Base-by-base conservation (phyloP, 2,329 filamentous ascomycete species). In the Pseudocercospora musae region DNA sequence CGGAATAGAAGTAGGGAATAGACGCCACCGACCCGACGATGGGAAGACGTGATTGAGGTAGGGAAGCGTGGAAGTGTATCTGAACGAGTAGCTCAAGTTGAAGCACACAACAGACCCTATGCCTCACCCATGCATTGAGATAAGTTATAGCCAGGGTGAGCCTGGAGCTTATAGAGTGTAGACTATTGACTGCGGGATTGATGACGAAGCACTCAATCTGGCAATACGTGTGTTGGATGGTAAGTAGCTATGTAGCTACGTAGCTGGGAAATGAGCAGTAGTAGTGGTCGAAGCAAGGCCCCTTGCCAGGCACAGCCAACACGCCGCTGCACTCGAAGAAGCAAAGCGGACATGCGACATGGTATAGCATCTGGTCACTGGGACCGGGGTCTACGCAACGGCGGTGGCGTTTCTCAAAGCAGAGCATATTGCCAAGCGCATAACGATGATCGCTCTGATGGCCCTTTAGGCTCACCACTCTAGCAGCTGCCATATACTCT, bases 181-280 rank as follows among this genome's bases (percentile, higher is more conserved):
- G 52, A 54, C 52, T 54, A 54, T 40, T 40, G 52, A 33, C 52
- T 11, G 52, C 29, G 52, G 29, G 52, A 54, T 37, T 25, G 52
- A 54, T 54, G 50, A 54, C 50, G 50, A 50, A 50, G 48, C 48
- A 10, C 48, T 50, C 48, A 27, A 50, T 50, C 21, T 27, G 48
- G 48, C 20, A 27, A 25, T 25, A 27, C 48, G 10, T 50, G 23
- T 10, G 29, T 50, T 50, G 48, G 48, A 27, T 29, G 15, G 48
- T 27, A 15, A n/a, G 23, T 50, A 27, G 48, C 48, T 25, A 25
- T 27, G 23, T 15, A 50, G 20, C n/a, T 50, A 25, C 33, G 15
- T 44, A 49, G 46, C 21, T 49, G 8, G n/a, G 48, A 23, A n/a
- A 50, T 8, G 20, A 15, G 10, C 48, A 13, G 48, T 27, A 50